Evolutionary conservation across 352 stramenopile species (phyloP).

Genomic region (Plasmopara viticola): DNA sequence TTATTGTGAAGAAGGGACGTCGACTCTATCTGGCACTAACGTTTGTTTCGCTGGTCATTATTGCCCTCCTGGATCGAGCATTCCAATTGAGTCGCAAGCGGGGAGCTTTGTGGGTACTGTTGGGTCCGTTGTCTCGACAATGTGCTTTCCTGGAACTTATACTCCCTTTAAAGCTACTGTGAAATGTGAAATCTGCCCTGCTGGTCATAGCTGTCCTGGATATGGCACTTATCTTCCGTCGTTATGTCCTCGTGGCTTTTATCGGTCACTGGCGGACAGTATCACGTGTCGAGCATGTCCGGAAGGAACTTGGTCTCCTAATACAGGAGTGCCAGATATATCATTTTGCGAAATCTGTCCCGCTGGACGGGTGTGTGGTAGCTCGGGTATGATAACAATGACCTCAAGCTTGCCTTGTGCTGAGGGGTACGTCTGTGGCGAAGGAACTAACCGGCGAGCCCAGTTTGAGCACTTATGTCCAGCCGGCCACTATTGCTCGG

Average conservation of each 20-base stretch:
- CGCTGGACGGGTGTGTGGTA: slow-evolving; percentile 90
- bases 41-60: slow-evolving; percentile 94
- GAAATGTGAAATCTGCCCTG: slow-evolving; percentile 89
- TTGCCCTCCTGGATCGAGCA: slow-evolving; percentile 86
- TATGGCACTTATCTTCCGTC: slow-evolving; percentile 96
- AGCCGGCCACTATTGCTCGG: slow-evolving; percentile 86
- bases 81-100: slow-evolving; percentile 86
- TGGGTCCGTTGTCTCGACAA: slow-evolving; percentile 87
- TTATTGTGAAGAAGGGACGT: slow-evolving; percentile 87
- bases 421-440: slow-evolving; percentile 91
- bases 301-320: slow-evolving; percentile 91
- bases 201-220: slow-evolving; percentile 88
- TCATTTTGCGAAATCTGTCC: slow-evolving; percentile 94
- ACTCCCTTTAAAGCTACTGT: slow-evolving; percentile 87
- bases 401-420: slow-evolving; percentile 82
- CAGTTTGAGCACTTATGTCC: slow-evolving; percentile 93
- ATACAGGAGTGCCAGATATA: slow-evolving; percentile 90
- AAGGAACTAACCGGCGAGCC: slow-evolving; percentile 83
- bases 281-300: slow-evolving; percentile 94
- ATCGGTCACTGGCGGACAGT: slow-evolving; percentile 92
- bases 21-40: slow-evolving; percentile 69
- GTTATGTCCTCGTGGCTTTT: slow-evolving; percentile 90
- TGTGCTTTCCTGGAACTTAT: slow-evolving; percentile 97
- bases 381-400: slow-evolving; percentile 83
- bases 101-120: slow-evolving; percentile 87